These are phyloP conservation scores for Hyaloscypha finlandica DNA, from an alignment of 495 filamentous ascomycete genomes.

Conservation along the genomic window DNA sequence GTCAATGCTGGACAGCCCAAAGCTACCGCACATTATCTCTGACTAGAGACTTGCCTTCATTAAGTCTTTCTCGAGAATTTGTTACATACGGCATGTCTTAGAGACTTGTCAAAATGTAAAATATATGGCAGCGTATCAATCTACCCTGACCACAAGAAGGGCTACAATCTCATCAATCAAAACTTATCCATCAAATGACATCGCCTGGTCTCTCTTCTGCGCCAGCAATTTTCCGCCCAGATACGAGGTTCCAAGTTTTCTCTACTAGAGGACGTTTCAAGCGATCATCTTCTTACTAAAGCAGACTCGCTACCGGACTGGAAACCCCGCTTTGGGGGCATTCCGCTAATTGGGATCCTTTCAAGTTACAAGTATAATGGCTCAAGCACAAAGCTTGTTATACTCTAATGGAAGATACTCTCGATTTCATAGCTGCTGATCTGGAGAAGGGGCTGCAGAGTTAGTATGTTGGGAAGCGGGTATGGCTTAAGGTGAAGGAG, in stretches of 20 bases:
- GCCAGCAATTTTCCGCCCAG: constrained; percentile 11
- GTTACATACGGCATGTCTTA: no score
- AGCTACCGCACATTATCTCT: background rate
- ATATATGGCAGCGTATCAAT: background rate
- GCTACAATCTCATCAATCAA: constrained; percentile 14
- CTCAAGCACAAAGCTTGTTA: constrained; percentile 2
- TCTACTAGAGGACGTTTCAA: no score
- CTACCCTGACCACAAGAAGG: constrained; percentile 13
- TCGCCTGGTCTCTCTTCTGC: constrained; percentile 26
- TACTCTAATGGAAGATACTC: constrained; percentile 12
- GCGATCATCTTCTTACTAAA: constrained; percentile 12
- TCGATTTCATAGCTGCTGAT: constrained; percentile 26
- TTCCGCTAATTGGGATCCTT: constrained; percentile 18
- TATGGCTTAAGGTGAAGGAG: constrained; percentile 43
- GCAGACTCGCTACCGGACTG: constrained; percentile 17
- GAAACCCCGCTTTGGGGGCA: background rate
- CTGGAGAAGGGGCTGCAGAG: constrained; percentile 20
- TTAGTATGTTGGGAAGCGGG: constrained; percentile 22
- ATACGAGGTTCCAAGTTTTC: constrained; percentile 8
- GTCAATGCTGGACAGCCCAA: constrained; percentile 3
- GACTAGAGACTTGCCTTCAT: constrained; percentile 4
- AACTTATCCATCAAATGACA: background rate
- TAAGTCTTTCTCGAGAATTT: no score
- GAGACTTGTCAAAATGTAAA: no score
- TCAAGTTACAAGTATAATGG: constrained; percentile 19